A percentile compares a stretch with the other conserved stretches of the same genome.
Evolutionary conservation across 2,329 filamentous ascomycete species (phyloP).

Genomic region (Gremmenia infestans): DNA sequence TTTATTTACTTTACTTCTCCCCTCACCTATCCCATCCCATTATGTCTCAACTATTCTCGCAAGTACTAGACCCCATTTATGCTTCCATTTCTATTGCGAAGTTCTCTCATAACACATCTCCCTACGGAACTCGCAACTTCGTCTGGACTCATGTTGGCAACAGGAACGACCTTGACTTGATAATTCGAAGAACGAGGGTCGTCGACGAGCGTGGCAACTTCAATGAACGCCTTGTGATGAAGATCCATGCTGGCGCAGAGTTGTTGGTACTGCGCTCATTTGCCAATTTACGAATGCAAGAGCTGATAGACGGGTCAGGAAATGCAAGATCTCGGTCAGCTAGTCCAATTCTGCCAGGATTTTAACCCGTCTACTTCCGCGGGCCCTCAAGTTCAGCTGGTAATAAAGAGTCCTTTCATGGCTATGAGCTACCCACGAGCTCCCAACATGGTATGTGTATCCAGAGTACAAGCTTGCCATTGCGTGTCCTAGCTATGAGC

Average conservation of each 20-base stretch:
- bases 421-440: slow-evolving; percentile 33
- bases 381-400: slow-evolving; percentile 30
- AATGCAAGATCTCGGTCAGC: slow-evolving; percentile 26
- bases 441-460: slow-evolving; percentile 20
- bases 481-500: neutral
- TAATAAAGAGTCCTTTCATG: slow-evolving; percentile 30
- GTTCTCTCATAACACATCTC: slow-evolving; percentile 28
- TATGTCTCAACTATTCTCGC: slow-evolving; percentile 22
- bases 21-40: neutral
- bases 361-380: slow-evolving; percentile 13
- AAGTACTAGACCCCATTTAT: slow-evolving; percentile 14
- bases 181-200: slow-evolving; percentile 21
- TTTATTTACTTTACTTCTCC: neutral
- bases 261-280: slow-evolving; percentile 35
- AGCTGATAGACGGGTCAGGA: slow-evolving; percentile 21
- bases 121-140: slow-evolving; percentile 16
- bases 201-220: slow-evolving; percentile 18
- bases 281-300: neutral
- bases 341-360: slow-evolving; percentile 17
- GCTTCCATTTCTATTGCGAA: slow-evolving; percentile 26
- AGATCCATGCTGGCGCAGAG: slow-evolving; percentile 37
- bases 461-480: neutral
- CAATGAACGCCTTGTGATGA: slow-evolving; percentile 28
- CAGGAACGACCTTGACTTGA: slow-evolving; percentile 25
- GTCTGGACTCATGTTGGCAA: slow-evolving; percentile 28